phyloP scores from a whole-genome alignment of 1,139 yeast genomes.

The Taphrina communis region DNA sequence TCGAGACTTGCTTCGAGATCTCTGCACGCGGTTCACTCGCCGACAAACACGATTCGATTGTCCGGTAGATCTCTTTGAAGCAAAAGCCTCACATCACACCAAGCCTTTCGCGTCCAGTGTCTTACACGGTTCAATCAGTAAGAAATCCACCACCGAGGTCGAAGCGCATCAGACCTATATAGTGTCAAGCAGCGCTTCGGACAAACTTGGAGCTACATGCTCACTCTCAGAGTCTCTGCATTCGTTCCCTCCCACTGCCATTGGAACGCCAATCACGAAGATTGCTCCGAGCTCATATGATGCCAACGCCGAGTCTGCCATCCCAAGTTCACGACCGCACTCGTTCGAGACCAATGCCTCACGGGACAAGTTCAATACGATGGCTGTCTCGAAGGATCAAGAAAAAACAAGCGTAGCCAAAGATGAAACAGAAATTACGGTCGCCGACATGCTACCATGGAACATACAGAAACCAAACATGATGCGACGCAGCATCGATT shows the following conservation, averaged over 20 bases:
- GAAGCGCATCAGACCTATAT: constrained; percentile 4
- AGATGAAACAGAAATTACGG: background rate
- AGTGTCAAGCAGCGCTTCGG: background rate
- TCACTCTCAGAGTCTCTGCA: too few relatives aligned
- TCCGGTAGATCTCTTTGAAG: background rate
- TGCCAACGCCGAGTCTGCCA: background rate
- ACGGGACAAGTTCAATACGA: background rate
- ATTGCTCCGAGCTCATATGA: background rate
- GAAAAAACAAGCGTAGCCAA: background rate
- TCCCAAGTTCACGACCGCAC: background rate
- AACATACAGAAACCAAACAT: background rate
- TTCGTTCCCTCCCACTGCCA: too few relatives aligned
- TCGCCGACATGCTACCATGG: constrained; percentile 7
- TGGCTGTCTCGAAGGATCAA: background rate
- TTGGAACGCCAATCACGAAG: background rate
- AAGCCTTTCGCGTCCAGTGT: background rate
- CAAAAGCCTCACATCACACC: background rate
- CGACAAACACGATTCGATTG: background rate
- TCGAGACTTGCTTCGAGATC: background rate
- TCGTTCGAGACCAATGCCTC: constrained; percentile 1
- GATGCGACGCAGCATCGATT: background rate
- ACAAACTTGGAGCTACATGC: background rate
- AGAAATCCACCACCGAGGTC: background rate
- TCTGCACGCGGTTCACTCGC: background rate
- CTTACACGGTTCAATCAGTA: background rate